phyloP scores from a whole-genome alignment of 805 yeast species.

The Suhomyces pyralidae region DNA sequence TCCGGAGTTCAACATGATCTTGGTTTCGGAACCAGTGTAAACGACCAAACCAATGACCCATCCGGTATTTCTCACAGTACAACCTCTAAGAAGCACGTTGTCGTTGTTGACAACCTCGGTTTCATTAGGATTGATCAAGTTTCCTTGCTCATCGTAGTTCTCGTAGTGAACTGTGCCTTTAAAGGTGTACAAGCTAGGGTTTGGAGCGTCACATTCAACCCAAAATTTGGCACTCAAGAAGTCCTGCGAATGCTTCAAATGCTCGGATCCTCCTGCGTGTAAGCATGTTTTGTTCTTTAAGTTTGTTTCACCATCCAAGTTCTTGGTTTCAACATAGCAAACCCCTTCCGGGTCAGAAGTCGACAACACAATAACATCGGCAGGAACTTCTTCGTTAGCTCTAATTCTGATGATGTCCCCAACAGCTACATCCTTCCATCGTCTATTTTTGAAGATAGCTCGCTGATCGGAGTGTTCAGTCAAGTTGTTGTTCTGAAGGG shows the following conservation, averaged over 20 bases:
- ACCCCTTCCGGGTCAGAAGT: constrained; percentile 67
- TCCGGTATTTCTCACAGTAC: constrained; percentile 73
- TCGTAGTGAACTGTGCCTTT: constrained; percentile 63
- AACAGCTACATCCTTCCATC: constrained; percentile 68
- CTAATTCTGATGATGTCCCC: constrained; percentile 72
- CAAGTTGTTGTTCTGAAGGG: constrained; percentile 10
- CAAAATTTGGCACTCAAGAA: constrained; percentile 55
- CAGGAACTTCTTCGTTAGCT: constrained; percentile 77
- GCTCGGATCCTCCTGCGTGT: constrained; percentile 46
- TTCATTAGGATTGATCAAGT: constrained; percentile 30
- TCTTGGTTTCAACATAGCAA: constrained; percentile 77
- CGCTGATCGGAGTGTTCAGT: not conserved
- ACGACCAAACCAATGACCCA: constrained; percentile 79
- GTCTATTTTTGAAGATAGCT: constrained; percentile 18
- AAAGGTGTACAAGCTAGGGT: constrained; percentile 58
- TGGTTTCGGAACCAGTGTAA: constrained; percentile 77
- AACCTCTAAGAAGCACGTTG: constrained; percentile 70
- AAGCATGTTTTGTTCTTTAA: constrained; percentile 53
- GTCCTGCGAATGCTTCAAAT: constrained; percentile 54
- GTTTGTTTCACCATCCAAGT: constrained; percentile 61
- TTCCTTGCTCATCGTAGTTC: constrained; percentile 30
- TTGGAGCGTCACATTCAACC: constrained; percentile 74
- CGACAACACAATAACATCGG: constrained; percentile 63
- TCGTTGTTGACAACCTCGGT: constrained; percentile 70
- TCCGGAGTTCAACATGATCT: constrained; percentile 80